Evolutionary conservation across 1,284 basidiomycete species (phyloP).

Genomic region (Peniophora sp.): DNA sequence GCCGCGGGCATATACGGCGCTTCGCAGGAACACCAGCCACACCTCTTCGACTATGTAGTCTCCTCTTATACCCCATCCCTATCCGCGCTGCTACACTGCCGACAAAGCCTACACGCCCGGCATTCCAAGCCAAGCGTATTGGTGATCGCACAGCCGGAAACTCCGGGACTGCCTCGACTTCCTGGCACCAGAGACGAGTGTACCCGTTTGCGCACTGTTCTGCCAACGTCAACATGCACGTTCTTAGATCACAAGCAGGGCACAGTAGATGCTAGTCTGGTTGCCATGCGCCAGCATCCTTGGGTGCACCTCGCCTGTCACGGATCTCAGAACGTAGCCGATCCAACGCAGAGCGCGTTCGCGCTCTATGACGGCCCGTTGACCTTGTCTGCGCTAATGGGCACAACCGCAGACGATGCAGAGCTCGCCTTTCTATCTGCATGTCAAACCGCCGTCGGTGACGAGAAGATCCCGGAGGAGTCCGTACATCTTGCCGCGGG

Average conservation of each 20-base stretch:
- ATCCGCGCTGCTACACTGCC: not conserved
- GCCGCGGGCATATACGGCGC: slow-evolving; percentile 13
- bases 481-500: slow-evolving; percentile 18
- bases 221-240: slow-evolving; percentile 2
- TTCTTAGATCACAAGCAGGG: slow-evolving; percentile 9
- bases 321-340: not conserved
- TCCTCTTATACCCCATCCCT: slow-evolving; percentile 18
- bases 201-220: not conserved
- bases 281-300: not conserved
- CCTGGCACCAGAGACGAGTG: not conserved
- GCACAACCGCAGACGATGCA: not conserved
- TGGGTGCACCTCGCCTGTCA: slow-evolving; percentile 4
- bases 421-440: slow-evolving; percentile 16
- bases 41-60: slow-evolving; percentile 10
- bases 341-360: slow-evolving; percentile 1
- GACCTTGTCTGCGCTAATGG: not conserved
- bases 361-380: not conserved
- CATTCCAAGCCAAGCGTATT: not conserved
- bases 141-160: slow-evolving; percentile 3
- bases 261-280: slow-evolving; percentile 1
- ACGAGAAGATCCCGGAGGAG: slow-evolving; percentile 14
- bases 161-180: not conserved
- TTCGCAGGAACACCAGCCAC: slow-evolving; percentile 1
- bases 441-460: slow-evolving; percentile 18
- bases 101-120: no score